These are phyloP conservation scores for Coniosporium apollinis DNA, from an alignment of 495 filamentous ascomycete genomes.

Conservation along the genomic window DNA sequence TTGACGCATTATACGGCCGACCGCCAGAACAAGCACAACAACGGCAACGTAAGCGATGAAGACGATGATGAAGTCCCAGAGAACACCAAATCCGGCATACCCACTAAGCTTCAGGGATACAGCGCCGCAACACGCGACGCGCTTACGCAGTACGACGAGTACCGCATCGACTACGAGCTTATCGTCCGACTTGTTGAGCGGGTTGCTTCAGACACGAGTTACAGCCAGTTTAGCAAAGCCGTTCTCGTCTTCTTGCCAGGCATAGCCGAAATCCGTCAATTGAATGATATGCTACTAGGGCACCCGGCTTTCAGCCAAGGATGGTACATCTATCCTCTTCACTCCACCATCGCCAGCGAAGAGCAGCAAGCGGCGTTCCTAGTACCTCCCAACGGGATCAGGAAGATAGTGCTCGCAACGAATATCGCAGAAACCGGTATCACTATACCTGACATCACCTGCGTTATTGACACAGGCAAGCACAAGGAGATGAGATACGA, in stretches of 20 bases:
- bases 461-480: constrained; percentile 86
- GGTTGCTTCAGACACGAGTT: constrained; percentile 49
- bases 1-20: constrained; percentile 52
- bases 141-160: constrained; percentile 63
- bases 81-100: constrained; percentile 11
- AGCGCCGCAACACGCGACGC: constrained; percentile 55
- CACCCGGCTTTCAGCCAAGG: constrained; percentile 47
- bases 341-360: constrained; percentile 90
- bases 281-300: constrained; percentile 65
- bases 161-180: constrained; percentile 69
- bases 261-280: constrained; percentile 74
- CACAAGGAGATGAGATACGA: constrained; percentile 96
- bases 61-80: constrained; percentile 12
- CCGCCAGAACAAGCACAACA: constrained; percentile 34
- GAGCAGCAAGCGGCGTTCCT: constrained; percentile 87
- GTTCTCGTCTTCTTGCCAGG: constrained; percentile 90
- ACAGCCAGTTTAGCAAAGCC: constrained; percentile 63
- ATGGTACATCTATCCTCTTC: constrained; percentile 75
- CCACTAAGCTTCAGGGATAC: constrained; percentile 44
- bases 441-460: constrained; percentile 91
- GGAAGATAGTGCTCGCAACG: constrained; percentile 88
- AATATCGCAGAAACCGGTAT: constrained; percentile 97
- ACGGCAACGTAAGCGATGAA: constrained; percentile 29
- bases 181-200: constrained; percentile 54
- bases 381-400: constrained; percentile 58